Conservation (phyloP, 2,329 filamentous ascomycete genomes). For the Thelonectria olida region DNA sequence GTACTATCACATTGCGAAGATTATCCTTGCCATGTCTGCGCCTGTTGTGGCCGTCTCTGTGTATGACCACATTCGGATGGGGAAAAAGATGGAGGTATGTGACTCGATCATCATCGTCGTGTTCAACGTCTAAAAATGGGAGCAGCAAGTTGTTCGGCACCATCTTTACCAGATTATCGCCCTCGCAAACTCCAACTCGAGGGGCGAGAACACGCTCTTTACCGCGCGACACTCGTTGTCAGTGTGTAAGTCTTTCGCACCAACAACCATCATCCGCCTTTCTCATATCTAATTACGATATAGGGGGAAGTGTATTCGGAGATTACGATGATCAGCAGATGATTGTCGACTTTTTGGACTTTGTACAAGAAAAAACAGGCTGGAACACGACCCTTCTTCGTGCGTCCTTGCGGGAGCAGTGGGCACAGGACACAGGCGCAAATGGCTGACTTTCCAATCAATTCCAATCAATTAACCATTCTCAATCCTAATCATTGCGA, state of each 20-base stretch:
- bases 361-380: conserved; percentile 24
- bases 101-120: background rate
- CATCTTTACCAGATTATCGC: conserved; percentile 22
- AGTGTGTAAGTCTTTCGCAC: conserved; percentile 12
- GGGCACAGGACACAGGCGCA: conserved; percentile 16
- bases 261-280: background rate
- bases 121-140: background rate
- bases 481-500: background rate
- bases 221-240: conserved; percentile 23
- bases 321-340: conserved; percentile 25
- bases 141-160: conserved; percentile 11
- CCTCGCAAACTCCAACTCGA: conserved; percentile 16
- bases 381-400: conserved; percentile 26
- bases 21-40: conserved; percentile 20
- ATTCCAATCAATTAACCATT: conserved; percentile 1
- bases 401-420: conserved; percentile 21
- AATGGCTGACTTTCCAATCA: background rate
- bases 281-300: background rate
- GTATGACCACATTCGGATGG: conserved; percentile 23
- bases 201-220: conserved; percentile 23
- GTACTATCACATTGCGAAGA: conserved; percentile 28
- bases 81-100: conserved; percentile 19
- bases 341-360: conserved; percentile 22
- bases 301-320: conserved; percentile 28
- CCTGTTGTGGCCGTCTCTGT: conserved; percentile 16